phyloP scores from a whole-genome alignment of 176 grass and related monocot genomes.

The Eragrostis curvula region DNA sequence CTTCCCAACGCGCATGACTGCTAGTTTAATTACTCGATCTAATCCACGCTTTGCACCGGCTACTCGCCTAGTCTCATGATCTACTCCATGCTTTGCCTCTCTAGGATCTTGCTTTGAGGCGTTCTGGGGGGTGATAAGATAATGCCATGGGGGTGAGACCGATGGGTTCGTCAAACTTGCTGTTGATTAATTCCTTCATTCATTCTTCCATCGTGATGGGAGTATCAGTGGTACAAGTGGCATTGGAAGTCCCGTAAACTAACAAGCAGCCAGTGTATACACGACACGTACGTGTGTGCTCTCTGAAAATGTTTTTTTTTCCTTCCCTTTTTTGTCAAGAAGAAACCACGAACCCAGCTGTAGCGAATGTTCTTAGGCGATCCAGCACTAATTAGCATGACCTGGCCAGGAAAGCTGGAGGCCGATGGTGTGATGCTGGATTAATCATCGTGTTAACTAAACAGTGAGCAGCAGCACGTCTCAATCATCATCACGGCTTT shows the following conservation, averaged over 20 bases:
- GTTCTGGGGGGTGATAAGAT: neutral
- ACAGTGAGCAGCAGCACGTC: constrained; percentile 34
- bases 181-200: neutral
- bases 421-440: neutral
- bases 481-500: constrained; percentile 49
- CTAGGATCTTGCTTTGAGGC: constrained; percentile 49
- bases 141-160: neutral
- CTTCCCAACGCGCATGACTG: constrained; percentile 14
- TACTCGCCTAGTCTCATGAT: neutral
- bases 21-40: constrained; percentile 6
- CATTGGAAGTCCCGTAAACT: neutral
- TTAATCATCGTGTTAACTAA: neutral
- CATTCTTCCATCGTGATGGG: neutral
- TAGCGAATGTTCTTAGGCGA: neutral
- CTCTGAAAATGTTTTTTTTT: neutral
- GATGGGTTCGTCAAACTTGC: constrained; percentile 16
- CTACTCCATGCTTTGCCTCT: neutral
- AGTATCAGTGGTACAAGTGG: neutral
- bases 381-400: neutral
- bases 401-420: neutral
- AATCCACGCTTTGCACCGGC: constrained; percentile 20
- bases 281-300: neutral
- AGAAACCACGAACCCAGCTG: neutral
- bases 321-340: neutral
- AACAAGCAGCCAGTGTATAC: neutral